phyloP scores from a whole-genome alignment of 2,329 filamentous ascomycete genomes.

The Ophiocordyceps australis region DNA sequence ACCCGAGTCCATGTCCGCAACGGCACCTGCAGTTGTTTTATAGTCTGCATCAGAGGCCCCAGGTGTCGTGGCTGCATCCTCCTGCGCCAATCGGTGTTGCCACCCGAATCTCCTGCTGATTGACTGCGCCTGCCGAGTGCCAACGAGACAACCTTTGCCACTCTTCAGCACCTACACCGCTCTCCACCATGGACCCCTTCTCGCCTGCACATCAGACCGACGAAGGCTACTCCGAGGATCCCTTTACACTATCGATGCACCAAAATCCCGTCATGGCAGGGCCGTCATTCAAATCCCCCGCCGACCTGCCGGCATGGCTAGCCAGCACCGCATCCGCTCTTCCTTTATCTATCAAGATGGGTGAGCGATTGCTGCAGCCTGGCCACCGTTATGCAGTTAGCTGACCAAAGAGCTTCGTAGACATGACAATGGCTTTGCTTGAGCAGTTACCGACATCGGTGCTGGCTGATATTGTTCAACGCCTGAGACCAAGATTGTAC shows the following conservation, averaged over 20 bases:
- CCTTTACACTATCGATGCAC: slow-evolving; percentile 24
- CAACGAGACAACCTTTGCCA: too few relatives aligned
- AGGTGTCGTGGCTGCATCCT: too few relatives aligned
- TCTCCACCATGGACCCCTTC: slow-evolving; percentile 25
- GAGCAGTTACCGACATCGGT: slow-evolving; percentile 63
- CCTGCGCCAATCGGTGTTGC: too few relatives aligned
- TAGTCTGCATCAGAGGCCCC: too few relatives aligned
- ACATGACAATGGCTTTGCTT: slow-evolving; percentile 64
- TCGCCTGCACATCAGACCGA: slow-evolving; percentile 45
- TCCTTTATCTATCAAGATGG: slow-evolving; percentile 27
- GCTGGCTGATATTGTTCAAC: slow-evolving; percentile 64
- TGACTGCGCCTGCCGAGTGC: too few relatives aligned
- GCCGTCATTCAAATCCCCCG: slow-evolving; percentile 16
- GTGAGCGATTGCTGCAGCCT: slow-evolving; percentile 20
- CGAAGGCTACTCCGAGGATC: slow-evolving; percentile 77
- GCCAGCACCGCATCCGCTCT: slow-evolving; percentile 28
- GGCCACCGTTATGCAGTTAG: too few relatives aligned
- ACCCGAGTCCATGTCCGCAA: too few relatives aligned
- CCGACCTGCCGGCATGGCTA: slow-evolving; percentile 30
- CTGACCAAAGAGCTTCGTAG: too few relatives aligned
- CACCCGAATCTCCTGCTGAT: too few relatives aligned
- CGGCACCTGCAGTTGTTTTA: too few relatives aligned
- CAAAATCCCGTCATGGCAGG: slow-evolving; percentile 14
- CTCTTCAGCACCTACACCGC: too few relatives aligned
- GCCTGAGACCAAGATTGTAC: slow-evolving; percentile 67